Percentiles rank a stretch among this genome's conserved stretches.
These are phyloP conservation scores for Aurifilum marmelostoma DNA, from an alignment of 2,329 filamentous ascomycete genomes.

Conservation along the genomic window DNA sequence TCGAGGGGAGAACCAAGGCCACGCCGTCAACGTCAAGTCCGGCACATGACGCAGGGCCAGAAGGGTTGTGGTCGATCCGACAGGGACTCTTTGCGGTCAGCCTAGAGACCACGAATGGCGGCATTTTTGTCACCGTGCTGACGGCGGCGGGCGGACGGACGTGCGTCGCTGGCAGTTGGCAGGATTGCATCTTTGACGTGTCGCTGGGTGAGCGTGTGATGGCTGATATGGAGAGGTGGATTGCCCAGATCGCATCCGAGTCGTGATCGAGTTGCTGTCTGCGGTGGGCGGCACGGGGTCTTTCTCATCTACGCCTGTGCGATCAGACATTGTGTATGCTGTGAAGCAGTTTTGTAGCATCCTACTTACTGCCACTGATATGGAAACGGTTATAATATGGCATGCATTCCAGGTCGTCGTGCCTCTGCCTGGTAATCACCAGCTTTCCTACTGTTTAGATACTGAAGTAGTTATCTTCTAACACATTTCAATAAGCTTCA, in stretches of 20 bases:
- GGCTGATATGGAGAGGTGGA: slow-evolving; percentile 3
- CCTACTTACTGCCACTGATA: background rate
- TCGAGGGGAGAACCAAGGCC: background rate
- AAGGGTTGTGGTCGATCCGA: background rate
- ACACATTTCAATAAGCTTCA: too few relatives aligned
- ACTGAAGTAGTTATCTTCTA: too few relatives aligned
- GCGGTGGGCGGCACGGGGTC: background rate
- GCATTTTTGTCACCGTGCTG: background rate
- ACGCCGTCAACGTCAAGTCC: background rate
- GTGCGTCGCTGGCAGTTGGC: slow-evolving; percentile 1
- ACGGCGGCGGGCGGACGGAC: background rate
- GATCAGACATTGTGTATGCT: background rate
- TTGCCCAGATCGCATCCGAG: background rate
- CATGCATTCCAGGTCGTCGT: background rate
- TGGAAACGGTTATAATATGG: too few relatives aligned
- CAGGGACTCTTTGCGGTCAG: background rate
- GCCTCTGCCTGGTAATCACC: too few relatives aligned
- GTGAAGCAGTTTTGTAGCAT: background rate
- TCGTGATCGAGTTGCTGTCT: background rate
- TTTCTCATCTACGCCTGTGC: background rate
- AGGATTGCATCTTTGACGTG: background rate
- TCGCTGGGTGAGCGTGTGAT: background rate
- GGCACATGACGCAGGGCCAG: background rate
- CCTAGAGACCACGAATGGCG: background rate
- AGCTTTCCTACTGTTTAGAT: background rate